Percentiles rank a stretch among this genome's conserved stretches.
Evolutionary conservation across 1,284 basidiomycete genomes (phyloP).

Genomic region (Cutaneotrichosporon sp.): DNA sequence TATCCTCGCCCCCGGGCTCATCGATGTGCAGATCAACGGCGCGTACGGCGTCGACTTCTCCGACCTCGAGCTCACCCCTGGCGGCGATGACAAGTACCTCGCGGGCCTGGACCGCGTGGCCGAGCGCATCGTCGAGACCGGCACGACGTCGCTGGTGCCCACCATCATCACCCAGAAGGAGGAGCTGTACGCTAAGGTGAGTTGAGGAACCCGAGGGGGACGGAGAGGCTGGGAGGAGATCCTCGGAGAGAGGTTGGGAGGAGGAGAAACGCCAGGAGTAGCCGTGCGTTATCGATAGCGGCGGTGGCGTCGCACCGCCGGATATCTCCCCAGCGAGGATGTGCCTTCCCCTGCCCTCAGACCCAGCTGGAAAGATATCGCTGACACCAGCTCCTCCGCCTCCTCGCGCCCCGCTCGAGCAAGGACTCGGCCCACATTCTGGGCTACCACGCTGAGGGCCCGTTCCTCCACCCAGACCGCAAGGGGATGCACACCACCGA

Average conservation of each 20-base stretch:
- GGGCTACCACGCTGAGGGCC: slow-evolving; percentile 88
- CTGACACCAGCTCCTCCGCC: slow-evolving; percentile 54
- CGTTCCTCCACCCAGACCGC: slow-evolving; percentile 69
- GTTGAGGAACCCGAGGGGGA: too few relatives aligned
- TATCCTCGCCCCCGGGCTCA: slow-evolving; percentile 77
- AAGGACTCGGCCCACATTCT: slow-evolving; percentile 62
- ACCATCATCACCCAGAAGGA: slow-evolving; percentile 63
- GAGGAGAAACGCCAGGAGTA: background rate
- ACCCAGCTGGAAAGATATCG: background rate
- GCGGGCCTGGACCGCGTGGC: slow-evolving; percentile 69
- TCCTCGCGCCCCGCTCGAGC: slow-evolving; percentile 49
- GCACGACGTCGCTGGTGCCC: slow-evolving; percentile 73
- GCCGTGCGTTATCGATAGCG: background rate
- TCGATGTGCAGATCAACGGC: slow-evolving; percentile 72
- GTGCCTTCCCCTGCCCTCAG: background rate
- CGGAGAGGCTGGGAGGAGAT: too few relatives aligned
- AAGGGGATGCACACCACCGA: slow-evolving; percentile 76
- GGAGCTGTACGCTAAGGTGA: slow-evolving; percentile 55
- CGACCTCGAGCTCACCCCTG: slow-evolving; percentile 61
- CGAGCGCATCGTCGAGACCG: slow-evolving; percentile 77
- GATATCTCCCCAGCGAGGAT: too few relatives aligned
- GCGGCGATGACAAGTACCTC: slow-evolving; percentile 66
- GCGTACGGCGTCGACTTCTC: slow-evolving; percentile 89
- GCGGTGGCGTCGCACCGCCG: background rate
- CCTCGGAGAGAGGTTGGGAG: background rate